Percentiles rank a stretch among this genome's conserved stretches.
These are phyloP conservation scores for Xerocomus amazonicus DNA, from an alignment of 1,284 basidiomycete species.

Conservation along the genomic window DNA sequence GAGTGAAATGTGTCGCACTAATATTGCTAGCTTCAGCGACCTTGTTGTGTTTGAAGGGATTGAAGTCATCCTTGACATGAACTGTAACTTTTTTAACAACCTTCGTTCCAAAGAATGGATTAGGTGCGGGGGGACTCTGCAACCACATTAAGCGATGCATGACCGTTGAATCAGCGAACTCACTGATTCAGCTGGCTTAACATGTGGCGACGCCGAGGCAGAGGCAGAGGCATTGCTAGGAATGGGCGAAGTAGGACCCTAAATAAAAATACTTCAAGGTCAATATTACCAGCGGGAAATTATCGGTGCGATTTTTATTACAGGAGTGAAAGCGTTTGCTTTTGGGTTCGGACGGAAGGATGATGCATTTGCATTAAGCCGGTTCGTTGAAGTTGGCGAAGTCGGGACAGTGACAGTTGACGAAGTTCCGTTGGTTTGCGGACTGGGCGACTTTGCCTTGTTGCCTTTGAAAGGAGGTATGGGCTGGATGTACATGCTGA, in stretches of 20 bases:
- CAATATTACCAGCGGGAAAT: conserved; percentile 20
- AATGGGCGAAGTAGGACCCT: conserved; percentile 51
- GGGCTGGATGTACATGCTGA: conserved; percentile 75
- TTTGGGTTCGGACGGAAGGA: conserved; percentile 83
- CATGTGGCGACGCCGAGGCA: conserved; percentile 56
- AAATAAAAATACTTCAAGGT: conserved; percentile 16
- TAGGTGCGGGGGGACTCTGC: conserved; percentile 44
- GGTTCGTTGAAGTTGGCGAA: conserved; percentile 44
- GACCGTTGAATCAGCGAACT: conserved; percentile 11
- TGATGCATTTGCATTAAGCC: conserved; percentile 70
- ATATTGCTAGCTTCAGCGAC: conserved; percentile 71
- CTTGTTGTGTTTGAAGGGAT: conserved; percentile 87
- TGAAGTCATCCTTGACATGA: conserved; percentile 91
- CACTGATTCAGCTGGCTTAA: conserved; percentile 52
- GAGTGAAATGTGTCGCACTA: conserved; percentile 46
- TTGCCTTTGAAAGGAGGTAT: conserved; percentile 91
- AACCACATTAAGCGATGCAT: conserved; percentile 9
- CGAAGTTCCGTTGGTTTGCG: conserved; percentile 31
- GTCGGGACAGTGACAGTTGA: conserved; percentile 36
- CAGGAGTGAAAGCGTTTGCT: conserved; percentile 72
- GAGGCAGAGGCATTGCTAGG: conserved; percentile 40
- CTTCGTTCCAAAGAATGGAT: conserved; percentile 86
- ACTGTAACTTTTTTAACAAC: conserved; percentile 72
- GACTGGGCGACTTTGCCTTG: conserved; percentile 36
- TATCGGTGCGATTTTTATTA: conserved; percentile 32